Conservation (phyloP, 108 stramenopile species). For the Nitzschia inconspicua region DNA sequence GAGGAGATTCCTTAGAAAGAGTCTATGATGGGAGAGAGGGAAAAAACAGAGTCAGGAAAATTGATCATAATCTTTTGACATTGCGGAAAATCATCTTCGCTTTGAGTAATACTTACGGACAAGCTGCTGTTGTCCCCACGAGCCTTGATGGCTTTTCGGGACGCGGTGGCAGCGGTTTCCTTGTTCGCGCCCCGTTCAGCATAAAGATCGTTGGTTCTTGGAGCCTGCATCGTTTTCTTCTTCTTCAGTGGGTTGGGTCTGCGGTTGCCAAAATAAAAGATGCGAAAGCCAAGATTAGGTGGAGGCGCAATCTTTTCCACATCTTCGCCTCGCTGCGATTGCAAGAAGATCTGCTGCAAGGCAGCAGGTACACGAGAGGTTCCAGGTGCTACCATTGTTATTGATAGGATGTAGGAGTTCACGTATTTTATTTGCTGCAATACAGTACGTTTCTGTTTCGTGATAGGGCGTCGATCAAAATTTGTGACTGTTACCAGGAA, state of each 20-base stretch:
- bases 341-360: conserved; percentile 30
- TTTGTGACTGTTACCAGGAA: too few species aligned
- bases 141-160: conserved; percentile 4
- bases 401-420: too few species aligned
- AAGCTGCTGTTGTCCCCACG: too few species aligned
- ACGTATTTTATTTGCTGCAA: too few species aligned
- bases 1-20: conserved; percentile 34
- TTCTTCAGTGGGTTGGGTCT: not conserved
- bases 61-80: too few species aligned
- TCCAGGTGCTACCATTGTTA: too few species aligned
- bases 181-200: too few species aligned
- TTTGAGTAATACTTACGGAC: too few species aligned
- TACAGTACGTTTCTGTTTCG: too few species aligned
- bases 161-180: conserved; percentile 16
- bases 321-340: conserved; percentile 27
- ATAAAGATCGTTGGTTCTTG: not conserved
- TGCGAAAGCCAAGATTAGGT: conserved; percentile 2
- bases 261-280: not conserved
- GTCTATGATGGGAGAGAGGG: not conserved
- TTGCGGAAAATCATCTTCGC: too few species aligned
- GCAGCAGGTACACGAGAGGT: conserved; percentile 23
- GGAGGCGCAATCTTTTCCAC: conserved; percentile 20
- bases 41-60: too few species aligned
- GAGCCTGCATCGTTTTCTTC: not conserved
- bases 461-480: too few species aligned